A percentile compares a stretch with the other conserved stretches of the same genome.
These are phyloP conservation scores for Scortechinia acanthostroma DNA, from an alignment of 2,329 filamentous ascomycete species.

Conservation along the genomic window DNA sequence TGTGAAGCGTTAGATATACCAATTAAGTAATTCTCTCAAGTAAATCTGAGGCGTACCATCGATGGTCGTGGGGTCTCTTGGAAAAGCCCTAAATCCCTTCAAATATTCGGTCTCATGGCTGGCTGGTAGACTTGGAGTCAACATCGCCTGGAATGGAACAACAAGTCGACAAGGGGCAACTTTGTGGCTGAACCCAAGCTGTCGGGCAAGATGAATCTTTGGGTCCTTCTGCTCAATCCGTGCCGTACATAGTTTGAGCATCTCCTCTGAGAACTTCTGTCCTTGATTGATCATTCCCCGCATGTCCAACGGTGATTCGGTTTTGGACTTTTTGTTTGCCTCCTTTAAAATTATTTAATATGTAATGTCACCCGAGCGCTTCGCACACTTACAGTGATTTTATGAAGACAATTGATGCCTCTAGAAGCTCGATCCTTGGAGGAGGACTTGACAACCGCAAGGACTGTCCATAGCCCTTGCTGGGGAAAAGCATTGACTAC, in stretches of 20 bases:
- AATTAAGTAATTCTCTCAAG: neutral
- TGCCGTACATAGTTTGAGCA: constrained; percentile 50
- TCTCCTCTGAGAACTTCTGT: constrained; percentile 46
- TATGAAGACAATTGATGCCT: neutral
- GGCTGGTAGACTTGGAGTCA: constrained; percentile 51
- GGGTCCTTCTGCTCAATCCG: constrained; percentile 44
- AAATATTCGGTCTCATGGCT: constrained; percentile 33
- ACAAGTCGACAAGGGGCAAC: constrained; percentile 56
- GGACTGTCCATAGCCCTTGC: constrained; percentile 58
- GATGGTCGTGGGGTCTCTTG: constrained; percentile 54
- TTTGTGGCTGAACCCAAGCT: constrained; percentile 55
- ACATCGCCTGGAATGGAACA: constrained; percentile 54
- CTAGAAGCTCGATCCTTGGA: constrained; percentile 36
- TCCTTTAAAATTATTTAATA: too few species aligned
- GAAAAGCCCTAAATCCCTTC: constrained; percentile 53
- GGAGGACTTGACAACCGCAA: constrained; percentile 56
- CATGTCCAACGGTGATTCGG: neutral
- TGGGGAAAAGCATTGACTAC: constrained; percentile 53
- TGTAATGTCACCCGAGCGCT: too few species aligned
- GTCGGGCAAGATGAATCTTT: constrained; percentile 44
- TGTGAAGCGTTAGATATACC: neutral
- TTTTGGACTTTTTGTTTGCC: neutral
- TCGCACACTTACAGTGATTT: neutral
- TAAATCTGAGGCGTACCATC: too few species aligned
- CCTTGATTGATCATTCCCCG: constrained; percentile 1